Percentiles rank a stretch among this genome's conserved stretches.
Conservation (phyloP, 495 filamentous ascomycete genomes). For the Podospora anserina region DNA sequence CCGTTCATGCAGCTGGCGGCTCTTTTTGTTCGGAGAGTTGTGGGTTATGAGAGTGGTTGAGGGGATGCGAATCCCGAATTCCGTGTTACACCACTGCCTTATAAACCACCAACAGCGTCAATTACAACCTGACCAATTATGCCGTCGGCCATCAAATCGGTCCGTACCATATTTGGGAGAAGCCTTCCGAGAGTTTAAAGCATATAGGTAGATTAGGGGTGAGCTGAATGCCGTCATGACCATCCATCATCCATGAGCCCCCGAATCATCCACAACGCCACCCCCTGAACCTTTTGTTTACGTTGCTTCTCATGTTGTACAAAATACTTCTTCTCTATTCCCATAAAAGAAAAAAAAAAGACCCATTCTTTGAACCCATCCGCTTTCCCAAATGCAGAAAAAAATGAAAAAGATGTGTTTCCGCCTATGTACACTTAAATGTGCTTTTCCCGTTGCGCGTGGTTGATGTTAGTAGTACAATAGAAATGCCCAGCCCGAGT, state of each 20-base stretch:
- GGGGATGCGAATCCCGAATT: background rate
- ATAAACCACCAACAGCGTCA: background rate
- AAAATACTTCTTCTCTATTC: background rate
- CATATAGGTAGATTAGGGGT: background rate
- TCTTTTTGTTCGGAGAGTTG: background rate
- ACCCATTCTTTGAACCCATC: background rate
- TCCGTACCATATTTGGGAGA: background rate
- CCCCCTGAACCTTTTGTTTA: background rate
- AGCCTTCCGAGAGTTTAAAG: background rate
- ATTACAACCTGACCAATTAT: background rate
- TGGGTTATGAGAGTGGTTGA: background rate
- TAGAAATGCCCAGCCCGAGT: conserved; percentile 4
- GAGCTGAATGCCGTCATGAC: background rate
- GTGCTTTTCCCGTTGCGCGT: background rate
- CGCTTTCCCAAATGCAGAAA: background rate
- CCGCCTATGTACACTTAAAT: background rate
- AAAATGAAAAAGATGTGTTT: background rate
- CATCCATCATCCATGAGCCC: background rate
- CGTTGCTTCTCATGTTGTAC: background rate
- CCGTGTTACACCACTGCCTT: background rate
- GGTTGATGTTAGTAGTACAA: conserved; percentile 2
- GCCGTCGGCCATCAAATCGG: background rate
- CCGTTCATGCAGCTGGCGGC: background rate
- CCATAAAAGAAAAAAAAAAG: too few relatives aligned
- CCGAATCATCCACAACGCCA: background rate